Base-by-base conservation (phyloP, 495 filamentous ascomycete genomes). In the Apiosordaria backusii region DNA sequence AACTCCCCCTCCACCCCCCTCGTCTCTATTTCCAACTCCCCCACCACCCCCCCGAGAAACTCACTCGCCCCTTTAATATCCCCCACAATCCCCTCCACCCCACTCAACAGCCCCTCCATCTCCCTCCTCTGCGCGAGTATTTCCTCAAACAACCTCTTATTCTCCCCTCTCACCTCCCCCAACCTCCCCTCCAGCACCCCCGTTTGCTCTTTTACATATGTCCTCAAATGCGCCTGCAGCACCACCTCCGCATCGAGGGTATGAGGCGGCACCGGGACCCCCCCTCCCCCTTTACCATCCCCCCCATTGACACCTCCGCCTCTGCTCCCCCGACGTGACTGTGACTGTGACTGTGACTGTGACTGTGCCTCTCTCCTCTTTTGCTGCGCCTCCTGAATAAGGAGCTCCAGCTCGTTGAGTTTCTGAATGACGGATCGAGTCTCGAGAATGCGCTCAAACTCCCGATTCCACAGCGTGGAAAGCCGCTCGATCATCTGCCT, bases 341-440 rank as follows among this genome's bases (percentile, higher is more conserved):
- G n/a, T n/a, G n/a, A n/a, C n/a, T n/a, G n/a, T n/a, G n/a, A n/a
- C n/a, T n/a, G n/a, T n/a, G n/a, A n/a, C n/a, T n/a, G n/a, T n/a
- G n/a, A n/a, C n/a, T n/a, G n/a, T n/a, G 5, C 35, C 9, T 2
- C 9, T 71, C 82, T 86, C 69, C 90, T 80, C 66, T 78, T 78
- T 67, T 78, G 84, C 25, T 82, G 80, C 2, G 92, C 94, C 53
- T 92, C 92, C 22, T 75, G 80, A 29, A 95, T 83, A 57, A 97
- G 79, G 15, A 80, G 78, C 76, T 99, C 94, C 61, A 97, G 81
- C 70, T 89, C 88, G 80, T 99, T 97, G 64, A 99, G 79, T 55
- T 86, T 86, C 65, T 78, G 68, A 3, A 97, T 84, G 0, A 93
- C 93, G 60, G 87, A 79, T 58, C 91, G 79, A 73, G 90, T 86